Conservation (phyloP, 306 rosid genomes). For the Fragaria vesca region DNA sequence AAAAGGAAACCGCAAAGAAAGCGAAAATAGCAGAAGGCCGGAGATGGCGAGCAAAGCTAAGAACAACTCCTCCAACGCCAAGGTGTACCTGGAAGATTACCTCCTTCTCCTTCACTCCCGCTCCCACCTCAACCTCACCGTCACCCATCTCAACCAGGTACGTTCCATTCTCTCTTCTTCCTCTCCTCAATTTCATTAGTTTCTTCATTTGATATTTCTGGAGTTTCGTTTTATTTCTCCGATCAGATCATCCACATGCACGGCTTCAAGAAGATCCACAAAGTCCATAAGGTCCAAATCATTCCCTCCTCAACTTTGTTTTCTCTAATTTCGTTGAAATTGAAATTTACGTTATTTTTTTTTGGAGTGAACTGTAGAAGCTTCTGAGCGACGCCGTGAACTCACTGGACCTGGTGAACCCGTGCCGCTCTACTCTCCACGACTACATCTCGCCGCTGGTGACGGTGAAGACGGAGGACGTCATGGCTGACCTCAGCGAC, state of each 20-base stretch:
- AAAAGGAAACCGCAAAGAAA: background rate
- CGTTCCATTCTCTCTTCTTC: background rate
- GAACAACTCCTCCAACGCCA: background rate
- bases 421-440: constrained; percentile 61
- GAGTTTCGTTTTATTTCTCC: background rate
- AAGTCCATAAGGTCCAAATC: constrained; percentile 44
- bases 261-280: constrained; percentile 64
- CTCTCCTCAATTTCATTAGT: background rate
- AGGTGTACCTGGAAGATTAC: background rate
- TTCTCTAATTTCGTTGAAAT: background rate
- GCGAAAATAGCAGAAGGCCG: background rate
- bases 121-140: background rate
- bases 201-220: background rate
- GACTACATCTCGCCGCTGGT: constrained; percentile 43
- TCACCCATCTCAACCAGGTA: background rate
- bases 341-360: background rate
- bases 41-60: background rate
- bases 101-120: background rate
- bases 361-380: constrained; percentile 19
- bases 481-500: constrained; percentile 47
- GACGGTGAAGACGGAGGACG: constrained; percentile 41
- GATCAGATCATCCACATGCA: constrained; percentile 60
- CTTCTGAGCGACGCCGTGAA: constrained; percentile 47
- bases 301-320: background rate
- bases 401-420: constrained; percentile 44